A percentile compares a stretch with the other conserved stretches of the same genome.
These are phyloP conservation scores for Escovopsis sp. DNA, from an alignment of 2,329 filamentous ascomycete genomes.

Conservation along the genomic window DNA sequence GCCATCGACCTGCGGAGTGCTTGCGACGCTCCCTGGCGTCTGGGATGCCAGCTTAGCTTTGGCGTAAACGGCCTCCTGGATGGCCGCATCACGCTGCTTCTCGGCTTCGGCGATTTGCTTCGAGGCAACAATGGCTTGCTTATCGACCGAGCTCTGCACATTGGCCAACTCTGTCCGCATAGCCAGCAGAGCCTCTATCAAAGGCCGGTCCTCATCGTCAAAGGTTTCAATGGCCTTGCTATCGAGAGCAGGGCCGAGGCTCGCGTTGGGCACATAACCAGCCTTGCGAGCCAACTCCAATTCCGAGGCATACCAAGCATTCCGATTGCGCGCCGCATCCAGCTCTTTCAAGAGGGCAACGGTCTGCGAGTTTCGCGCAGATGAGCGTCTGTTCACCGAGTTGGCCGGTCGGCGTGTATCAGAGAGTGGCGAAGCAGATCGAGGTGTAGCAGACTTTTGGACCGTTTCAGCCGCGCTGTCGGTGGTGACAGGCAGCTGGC, in stretches of 20 bases:
- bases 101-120: slow-evolving; percentile 88
- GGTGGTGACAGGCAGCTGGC: slow-evolving; percentile 46
- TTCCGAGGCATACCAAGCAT: slow-evolving; percentile 95
- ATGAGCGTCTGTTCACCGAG: slow-evolving; percentile 43
- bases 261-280: slow-evolving; percentile 63
- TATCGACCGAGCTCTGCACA: slow-evolving; percentile 79
- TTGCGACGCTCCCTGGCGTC: slow-evolving; percentile 45
- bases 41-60: slow-evolving; percentile 85
- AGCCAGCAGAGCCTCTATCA: slow-evolving; percentile 80
- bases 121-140: slow-evolving; percentile 72
- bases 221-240: slow-evolving; percentile 64
- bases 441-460: slow-evolving; percentile 24
- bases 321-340: slow-evolving; percentile 68
- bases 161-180: slow-evolving; percentile 84
- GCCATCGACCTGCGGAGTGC: slow-evolving; percentile 43
- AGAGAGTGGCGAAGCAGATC: slow-evolving; percentile 43
- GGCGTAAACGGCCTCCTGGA: slow-evolving; percentile 87
- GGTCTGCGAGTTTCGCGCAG: slow-evolving; percentile 48
- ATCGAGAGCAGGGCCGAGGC: slow-evolving; percentile 59
- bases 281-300: slow-evolving; percentile 80
- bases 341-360: slow-evolving; percentile 74
- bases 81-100: slow-evolving; percentile 84
- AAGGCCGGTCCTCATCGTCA: slow-evolving; percentile 77
- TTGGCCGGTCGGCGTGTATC: slow-evolving; percentile 42
- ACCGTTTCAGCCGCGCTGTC: slow-evolving; percentile 51